Conservation (phyloP, 2,329 filamentous ascomycete species). For the Paraconiothyrium sp. region DNA sequence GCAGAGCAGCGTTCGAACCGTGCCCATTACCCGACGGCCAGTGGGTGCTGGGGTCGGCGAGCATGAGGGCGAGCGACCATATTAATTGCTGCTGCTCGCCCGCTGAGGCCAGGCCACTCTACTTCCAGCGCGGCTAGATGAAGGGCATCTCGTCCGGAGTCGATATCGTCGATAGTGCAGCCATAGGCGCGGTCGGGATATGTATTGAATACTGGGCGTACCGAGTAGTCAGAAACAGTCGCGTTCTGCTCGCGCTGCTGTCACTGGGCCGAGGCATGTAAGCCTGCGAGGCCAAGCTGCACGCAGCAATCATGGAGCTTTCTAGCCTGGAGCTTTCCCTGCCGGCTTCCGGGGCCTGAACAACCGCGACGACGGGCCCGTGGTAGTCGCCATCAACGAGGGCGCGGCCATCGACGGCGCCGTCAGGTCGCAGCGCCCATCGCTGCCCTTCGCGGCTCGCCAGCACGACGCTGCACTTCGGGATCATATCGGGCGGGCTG, state of each 20-base stretch:
- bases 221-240: not conserved
- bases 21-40: slow-evolving; percentile 29
- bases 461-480: slow-evolving; percentile 19
- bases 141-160: slow-evolving; percentile 16
- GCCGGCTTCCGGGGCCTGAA: slow-evolving; percentile 27
- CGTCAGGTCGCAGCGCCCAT: slow-evolving; percentile 18
- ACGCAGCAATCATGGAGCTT: not conserved
- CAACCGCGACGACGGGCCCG: slow-evolving; percentile 14
- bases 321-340: slow-evolving; percentile 2
- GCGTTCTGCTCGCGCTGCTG: slow-evolving; percentile 2
- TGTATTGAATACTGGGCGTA: slow-evolving; percentile 21
- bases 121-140: slow-evolving; percentile 25
- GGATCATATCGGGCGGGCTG: slow-evolving; percentile 24
- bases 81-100: slow-evolving; percentile 29
- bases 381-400: slow-evolving; percentile 24
- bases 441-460: slow-evolving; percentile 20
- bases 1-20: slow-evolving; percentile 34
- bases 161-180: slow-evolving; percentile 30
- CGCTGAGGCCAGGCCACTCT: slow-evolving; percentile 28
- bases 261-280: slow-evolving; percentile 2
- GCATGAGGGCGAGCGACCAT: slow-evolving; percentile 11
- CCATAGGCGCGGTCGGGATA: slow-evolving; percentile 16
- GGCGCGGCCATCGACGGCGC: slow-evolving; percentile 8
- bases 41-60: slow-evolving; percentile 8
- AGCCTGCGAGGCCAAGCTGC: too few species aligned